A percentile compares a stretch with the other conserved stretches of the same genome.
Conservation (phyloP, 78 protist species). For the Acrasis kona region DNA sequence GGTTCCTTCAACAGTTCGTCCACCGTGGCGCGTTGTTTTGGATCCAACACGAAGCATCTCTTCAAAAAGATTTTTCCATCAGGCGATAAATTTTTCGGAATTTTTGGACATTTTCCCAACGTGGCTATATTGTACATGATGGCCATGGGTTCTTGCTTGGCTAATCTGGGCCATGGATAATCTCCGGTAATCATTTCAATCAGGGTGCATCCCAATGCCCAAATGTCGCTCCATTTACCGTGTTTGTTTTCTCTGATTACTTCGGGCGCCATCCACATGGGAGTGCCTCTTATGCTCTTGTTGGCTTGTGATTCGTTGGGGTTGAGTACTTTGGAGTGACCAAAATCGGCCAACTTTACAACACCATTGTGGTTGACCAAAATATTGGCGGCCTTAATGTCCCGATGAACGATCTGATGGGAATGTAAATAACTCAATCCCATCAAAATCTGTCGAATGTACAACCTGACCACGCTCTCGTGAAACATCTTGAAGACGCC, state of each 20-base stretch:
- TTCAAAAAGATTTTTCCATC: not conserved
- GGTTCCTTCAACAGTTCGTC: not conserved
- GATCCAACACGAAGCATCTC: not conserved
- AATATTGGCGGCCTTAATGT: slow-evolving; percentile 75
- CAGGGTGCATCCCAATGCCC: slow-evolving; percentile 57
- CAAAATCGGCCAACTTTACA: slow-evolving; percentile 89
- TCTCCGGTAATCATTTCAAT: not conserved
- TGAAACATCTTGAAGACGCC: not conserved
- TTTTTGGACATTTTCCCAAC: no score
- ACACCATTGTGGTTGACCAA: slow-evolving; percentile 47
- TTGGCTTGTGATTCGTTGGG: slow-evolving; percentile 49
- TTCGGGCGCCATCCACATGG: slow-evolving; percentile 84
- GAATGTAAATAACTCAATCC: slow-evolving; percentile 70
- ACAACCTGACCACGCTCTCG: slow-evolving; percentile 12
- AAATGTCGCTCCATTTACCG: slow-evolving; percentile 61
- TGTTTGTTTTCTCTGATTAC: slow-evolving; percentile 69
- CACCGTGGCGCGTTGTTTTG: not conserved
- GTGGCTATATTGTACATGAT: no score
- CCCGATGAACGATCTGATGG: slow-evolving; percentile 74
- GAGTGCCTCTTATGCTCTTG: slow-evolving; percentile 76
- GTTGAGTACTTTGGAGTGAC: slow-evolving; percentile 79
- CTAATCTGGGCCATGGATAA: no score
- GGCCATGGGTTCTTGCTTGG: no score
- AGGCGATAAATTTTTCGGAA: not conserved
- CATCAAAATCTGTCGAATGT: slow-evolving; percentile 60